Evolutionary conservation across 768 basidiomycete species (phyloP).

Genomic region (Serendipita sp.): DNA sequence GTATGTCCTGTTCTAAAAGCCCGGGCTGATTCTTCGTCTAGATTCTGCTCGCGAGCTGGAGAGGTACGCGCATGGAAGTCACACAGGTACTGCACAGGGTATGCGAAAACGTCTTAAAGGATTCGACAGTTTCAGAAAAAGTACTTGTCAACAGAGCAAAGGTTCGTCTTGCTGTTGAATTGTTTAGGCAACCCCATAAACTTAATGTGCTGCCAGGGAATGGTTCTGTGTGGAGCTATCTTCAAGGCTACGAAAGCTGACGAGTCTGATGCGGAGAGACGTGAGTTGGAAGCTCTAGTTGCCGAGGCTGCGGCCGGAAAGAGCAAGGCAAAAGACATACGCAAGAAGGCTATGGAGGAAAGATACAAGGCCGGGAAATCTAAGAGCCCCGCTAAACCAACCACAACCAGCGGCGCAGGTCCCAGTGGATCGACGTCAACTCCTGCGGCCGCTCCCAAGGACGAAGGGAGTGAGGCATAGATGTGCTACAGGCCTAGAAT

Average conservation of each 20-base stretch:
- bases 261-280: conserved; percentile 81
- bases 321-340: conserved; percentile 11
- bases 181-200: neutral
- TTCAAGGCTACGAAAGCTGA: conserved; percentile 78
- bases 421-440: too few species aligned
- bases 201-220: conserved; percentile 31
- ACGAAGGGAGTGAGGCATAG: too few species aligned
- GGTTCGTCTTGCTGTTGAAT: conserved; percentile 24
- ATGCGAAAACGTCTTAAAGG: conserved; percentile 72
- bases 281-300: conserved; percentile 86
- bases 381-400: neutral
- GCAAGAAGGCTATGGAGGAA: conserved; percentile 4
- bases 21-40: neutral
- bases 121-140: conserved; percentile 52
- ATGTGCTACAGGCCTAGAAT: too few species aligned
- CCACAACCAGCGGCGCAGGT: too few species aligned
- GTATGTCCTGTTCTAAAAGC: conserved; percentile 16
- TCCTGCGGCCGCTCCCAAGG: too few species aligned
- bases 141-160: conserved; percentile 72
- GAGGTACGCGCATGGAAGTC: conserved; percentile 90
- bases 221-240: conserved; percentile 77
- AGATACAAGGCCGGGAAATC: neutral
- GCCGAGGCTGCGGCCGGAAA: conserved; percentile 70
- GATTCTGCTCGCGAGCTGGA: conserved; percentile 89
- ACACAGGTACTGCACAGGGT: conserved; percentile 68